A percentile compares a stretch with the other conserved stretches of the same genome.
Conservation (phyloP, 192 early-diverging fungal species). For the Rhizophagus sp. region DNA sequence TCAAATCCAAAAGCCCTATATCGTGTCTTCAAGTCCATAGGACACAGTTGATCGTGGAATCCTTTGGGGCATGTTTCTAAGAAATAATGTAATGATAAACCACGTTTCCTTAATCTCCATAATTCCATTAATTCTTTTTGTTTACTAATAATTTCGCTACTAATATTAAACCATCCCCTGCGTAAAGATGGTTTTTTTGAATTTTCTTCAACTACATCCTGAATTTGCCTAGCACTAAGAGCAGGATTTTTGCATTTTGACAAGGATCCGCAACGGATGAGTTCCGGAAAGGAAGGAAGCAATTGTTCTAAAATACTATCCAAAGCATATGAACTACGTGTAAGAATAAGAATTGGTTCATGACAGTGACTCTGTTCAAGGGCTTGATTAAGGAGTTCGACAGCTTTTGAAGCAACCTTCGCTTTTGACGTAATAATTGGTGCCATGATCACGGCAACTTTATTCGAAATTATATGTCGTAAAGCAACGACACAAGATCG, state of each 20-base stretch:
- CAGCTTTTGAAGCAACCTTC: slow-evolving; percentile 29
- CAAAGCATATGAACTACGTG: slow-evolving; percentile 22
- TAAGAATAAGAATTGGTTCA: slow-evolving; percentile 34
- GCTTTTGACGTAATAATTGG: slow-evolving; percentile 37
- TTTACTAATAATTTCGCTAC: not conserved
- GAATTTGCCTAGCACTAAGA: not conserved
- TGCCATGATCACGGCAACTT: slow-evolving; percentile 33
- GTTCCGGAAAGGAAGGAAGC: slow-evolving; percentile 2
- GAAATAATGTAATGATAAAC: not conserved
- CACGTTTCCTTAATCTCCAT: not conserved
- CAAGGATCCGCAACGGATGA: slow-evolving; percentile 33
- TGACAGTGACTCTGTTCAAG: slow-evolving; percentile 21
- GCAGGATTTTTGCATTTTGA: not conserved
- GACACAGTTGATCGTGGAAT: not conserved
- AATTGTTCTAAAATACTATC: slow-evolving; percentile 28
- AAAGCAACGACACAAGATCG: slow-evolving; percentile 32
- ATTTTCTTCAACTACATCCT: not conserved
- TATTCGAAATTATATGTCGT: slow-evolving; percentile 30
- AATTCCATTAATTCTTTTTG: not conserved
- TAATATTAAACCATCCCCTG: not conserved
- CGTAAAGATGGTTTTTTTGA: not conserved
- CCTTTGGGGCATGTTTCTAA: not conserved
- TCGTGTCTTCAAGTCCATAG: not conserved
- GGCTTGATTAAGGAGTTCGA: slow-evolving; percentile 28
- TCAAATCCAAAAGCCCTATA: not conserved